Percentiles rank a stretch among this genome's conserved stretches.
phyloP scores from a whole-genome alignment of 2,329 filamentous ascomycete species.

The Fusarium subglutinans region DNA sequence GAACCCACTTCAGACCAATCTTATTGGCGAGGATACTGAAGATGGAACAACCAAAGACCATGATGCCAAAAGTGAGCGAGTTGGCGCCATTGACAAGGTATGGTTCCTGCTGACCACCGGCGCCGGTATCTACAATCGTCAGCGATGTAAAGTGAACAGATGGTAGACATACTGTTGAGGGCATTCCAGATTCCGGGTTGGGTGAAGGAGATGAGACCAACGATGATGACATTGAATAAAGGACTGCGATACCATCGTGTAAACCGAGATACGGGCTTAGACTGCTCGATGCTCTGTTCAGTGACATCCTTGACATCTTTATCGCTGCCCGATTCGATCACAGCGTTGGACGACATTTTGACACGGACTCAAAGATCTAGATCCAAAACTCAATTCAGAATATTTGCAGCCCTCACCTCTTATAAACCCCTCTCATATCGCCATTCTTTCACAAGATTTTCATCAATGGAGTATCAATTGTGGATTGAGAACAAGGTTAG shows the following conservation, averaged over 20 bases:
- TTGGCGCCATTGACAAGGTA: conserved; percentile 51
- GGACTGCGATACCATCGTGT: conserved; percentile 40
- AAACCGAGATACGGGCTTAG: conserved; percentile 36
- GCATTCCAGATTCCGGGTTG: conserved; percentile 65
- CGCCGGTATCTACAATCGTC: conserved; percentile 52
- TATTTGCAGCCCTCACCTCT: background rate
- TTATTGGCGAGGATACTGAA: conserved; percentile 58
- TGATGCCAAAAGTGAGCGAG: conserved; percentile 49
- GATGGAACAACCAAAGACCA: conserved; percentile 55
- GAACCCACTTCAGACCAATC: conserved; percentile 57
- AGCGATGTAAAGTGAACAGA: accelerated
- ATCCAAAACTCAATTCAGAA: background rate
- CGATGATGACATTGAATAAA: conserved; percentile 62
- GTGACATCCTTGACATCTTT: conserved; percentile 25
- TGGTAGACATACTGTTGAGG: conserved; percentile 52
- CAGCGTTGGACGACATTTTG: conserved; percentile 22
- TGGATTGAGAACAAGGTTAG: conserved; percentile 11
- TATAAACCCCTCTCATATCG: background rate
- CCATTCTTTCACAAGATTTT: background rate
- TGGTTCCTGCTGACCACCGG: conserved; percentile 61
- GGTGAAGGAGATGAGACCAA: conserved; percentile 62
- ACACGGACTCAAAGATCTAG: background rate
- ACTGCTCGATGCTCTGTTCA: conserved; percentile 19
- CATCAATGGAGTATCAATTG: conserved; percentile 10
- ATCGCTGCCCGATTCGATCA: conserved; percentile 21